Percentiles rank a stretch among this genome's conserved stretches.
phyloP scores from a whole-genome alignment of 2,329 filamentous ascomycete species.

The Monosporascus sp. region DNA sequence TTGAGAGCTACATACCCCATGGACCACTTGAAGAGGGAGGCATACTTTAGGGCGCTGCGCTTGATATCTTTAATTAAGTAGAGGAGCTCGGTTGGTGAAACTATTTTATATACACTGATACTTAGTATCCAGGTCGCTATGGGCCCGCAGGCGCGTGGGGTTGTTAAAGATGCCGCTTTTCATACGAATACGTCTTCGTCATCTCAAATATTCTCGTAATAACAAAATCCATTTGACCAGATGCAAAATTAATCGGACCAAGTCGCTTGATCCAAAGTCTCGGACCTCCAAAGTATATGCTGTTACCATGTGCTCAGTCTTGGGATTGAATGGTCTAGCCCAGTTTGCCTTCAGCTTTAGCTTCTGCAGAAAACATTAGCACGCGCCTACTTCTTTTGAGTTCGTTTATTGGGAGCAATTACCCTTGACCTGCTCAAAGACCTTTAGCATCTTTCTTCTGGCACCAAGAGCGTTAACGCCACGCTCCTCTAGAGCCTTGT shows the following conservation, averaged over 20 bases:
- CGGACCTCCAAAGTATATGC: neutral
- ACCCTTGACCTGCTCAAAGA: slow-evolving; percentile 93
- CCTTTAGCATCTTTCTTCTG: slow-evolving; percentile 96
- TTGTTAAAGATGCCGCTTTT: neutral
- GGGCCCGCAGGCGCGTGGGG: neutral
- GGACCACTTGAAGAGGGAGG: too few relatives aligned
- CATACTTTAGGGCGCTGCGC: too few relatives aligned
- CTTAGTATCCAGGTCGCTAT: neutral
- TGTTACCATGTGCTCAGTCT: slow-evolving; percentile 5
- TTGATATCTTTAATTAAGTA: neutral
- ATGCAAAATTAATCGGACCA: too few relatives aligned
- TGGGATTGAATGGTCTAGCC: slow-evolving; percentile 28
- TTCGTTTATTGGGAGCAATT: slow-evolving; percentile 8
- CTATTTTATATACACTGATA: neutral
- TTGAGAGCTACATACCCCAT: neutral
- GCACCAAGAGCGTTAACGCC: slow-evolving; percentile 95
- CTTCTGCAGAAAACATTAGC: slow-evolving; percentile 46
- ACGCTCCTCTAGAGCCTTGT: slow-evolving; percentile 85
- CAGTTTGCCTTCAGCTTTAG: slow-evolving; percentile 69
- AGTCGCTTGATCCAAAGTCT: too few relatives aligned
- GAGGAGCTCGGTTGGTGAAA: neutral
- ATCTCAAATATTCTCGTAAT: too few relatives aligned
- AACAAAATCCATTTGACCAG: too few relatives aligned
- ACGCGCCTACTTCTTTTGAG: neutral
- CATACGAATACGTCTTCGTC: neutral